phyloP scores from a whole-genome alignment of 257 asterid genomes.

The Solanum habrochaites region DNA sequence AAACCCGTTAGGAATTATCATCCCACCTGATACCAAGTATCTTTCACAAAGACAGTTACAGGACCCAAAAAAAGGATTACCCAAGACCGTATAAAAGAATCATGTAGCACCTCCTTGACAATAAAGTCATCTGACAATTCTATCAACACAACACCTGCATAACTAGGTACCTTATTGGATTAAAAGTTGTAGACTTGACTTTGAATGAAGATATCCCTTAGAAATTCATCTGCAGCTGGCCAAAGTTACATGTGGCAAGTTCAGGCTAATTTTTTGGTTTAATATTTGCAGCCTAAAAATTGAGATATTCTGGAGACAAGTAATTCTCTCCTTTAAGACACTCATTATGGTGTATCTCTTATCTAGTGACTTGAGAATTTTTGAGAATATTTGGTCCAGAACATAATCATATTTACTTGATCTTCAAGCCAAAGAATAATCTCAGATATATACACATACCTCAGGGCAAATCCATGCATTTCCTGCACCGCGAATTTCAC shows the following conservation, averaged over 20 bases:
- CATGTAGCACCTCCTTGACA: background rate
- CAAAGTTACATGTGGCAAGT: background rate
- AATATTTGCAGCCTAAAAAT: background rate
- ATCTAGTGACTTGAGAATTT: background rate
- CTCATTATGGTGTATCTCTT: background rate
- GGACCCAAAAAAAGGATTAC: background rate
- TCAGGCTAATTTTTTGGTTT: background rate
- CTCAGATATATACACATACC: conserved; percentile 29
- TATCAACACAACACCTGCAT: background rate
- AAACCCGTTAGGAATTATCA: background rate
- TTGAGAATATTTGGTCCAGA: background rate
- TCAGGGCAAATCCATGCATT: conserved; percentile 99
- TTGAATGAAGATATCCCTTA: background rate
- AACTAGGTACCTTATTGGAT: background rate
- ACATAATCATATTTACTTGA: background rate
- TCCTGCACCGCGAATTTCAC: conserved; percentile 99
- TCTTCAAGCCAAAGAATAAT: conserved; percentile 10
- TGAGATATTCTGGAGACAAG: background rate
- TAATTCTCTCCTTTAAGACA: background rate
- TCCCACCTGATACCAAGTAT: background rate
- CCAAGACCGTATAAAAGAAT: background rate
- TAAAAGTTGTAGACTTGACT: background rate
- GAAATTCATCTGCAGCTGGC: background rate
- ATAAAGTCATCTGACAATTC: background rate
- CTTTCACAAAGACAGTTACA: background rate